Evolutionary conservation across 2,329 filamentous ascomycete species (phyloP).

Genomic region (Fulvia fulva): DNA sequence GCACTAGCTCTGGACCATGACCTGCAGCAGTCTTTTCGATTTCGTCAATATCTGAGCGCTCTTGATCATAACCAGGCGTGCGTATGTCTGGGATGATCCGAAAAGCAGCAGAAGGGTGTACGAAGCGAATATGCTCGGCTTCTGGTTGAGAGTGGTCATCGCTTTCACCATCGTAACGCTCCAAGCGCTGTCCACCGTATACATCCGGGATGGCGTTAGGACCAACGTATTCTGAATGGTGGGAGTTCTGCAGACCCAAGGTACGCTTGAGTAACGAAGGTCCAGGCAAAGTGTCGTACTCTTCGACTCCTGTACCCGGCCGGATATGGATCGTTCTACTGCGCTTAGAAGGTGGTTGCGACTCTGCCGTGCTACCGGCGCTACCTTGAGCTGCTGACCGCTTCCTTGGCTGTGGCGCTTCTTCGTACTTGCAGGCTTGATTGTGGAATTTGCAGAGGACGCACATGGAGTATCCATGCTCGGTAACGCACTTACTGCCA

Average conservation of each 20-base stretch:
- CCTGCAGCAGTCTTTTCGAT: conserved; percentile 69
- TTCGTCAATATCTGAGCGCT: conserved; percentile 55
- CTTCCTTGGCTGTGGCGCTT: conserved; percentile 33
- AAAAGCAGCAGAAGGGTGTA: conserved; percentile 72
- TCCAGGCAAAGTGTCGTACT: conserved; percentile 67
- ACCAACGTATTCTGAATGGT: conserved; percentile 28
- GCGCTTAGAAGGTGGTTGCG: conserved; percentile 12
- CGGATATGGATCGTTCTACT: conserved; percentile 12
- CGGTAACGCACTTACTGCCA: conserved; percentile 25
- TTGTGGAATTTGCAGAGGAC: conserved; percentile 49
- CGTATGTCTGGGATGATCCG: conserved; percentile 58
- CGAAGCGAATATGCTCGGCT: conserved; percentile 54
- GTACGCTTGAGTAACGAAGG: conserved; percentile 64
- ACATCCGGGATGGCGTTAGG: conserved; percentile 24
- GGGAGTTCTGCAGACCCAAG: conserved; percentile 34
- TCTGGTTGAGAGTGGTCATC: not conserved
- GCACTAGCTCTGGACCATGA: conserved; percentile 65
- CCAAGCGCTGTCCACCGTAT: conserved; percentile 11
- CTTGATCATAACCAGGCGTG: conserved; percentile 23
- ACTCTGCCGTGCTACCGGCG: not conserved
- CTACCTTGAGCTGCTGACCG: conserved; percentile 6
- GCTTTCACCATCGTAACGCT: not conserved
- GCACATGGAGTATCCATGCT: conserved; percentile 21
- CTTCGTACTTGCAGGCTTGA: conserved; percentile 70
- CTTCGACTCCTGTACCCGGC: conserved; percentile 47